phyloP scores from a whole-genome alignment of 768 basidiomycete genomes.

The Mycena sanguinolenta region DNA sequence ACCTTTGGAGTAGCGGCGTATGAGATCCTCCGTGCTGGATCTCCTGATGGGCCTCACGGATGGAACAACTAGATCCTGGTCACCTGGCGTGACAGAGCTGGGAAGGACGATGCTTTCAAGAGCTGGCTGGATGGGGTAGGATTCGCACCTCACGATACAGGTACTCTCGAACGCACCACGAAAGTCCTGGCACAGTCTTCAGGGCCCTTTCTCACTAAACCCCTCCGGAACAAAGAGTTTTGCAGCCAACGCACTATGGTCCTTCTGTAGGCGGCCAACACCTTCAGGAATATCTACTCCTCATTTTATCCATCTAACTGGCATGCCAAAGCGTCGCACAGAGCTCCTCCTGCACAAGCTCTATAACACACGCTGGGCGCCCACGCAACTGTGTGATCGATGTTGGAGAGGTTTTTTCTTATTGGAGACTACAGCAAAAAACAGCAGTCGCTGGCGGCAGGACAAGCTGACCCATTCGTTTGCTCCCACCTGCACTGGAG shows the following conservation, averaged over 20 bases:
- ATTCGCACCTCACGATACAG: neutral
- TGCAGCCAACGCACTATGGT: neutral
- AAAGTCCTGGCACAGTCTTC: neutral
- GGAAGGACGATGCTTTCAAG: neutral
- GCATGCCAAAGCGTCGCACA: neutral
- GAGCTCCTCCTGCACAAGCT: conserved; percentile 10
- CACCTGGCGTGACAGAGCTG: neutral
- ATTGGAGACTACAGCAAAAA: conserved; percentile 17
- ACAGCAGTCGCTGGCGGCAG: neutral
- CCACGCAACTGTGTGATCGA: too few relatives aligned
- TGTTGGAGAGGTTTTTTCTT: too few relatives aligned
- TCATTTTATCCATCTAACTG: conserved; percentile 4
- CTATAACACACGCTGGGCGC: neutral
- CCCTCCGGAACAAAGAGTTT: neutral
- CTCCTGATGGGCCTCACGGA: conserved; percentile 1
- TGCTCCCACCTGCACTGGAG: conserved; percentile 7
- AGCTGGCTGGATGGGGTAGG: neutral
- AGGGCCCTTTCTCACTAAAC: neutral
- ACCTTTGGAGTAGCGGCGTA: too few relatives aligned
- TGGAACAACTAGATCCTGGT: neutral
- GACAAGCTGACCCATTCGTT: conserved; percentile 8
- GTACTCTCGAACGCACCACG: neutral
- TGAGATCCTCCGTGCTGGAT: neutral
- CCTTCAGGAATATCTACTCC: neutral
- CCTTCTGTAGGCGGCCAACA: neutral